These are phyloP conservation scores for Botrytis medusae DNA, from an alignment of 2,329 filamentous ascomycete genomes.

Conservation along the genomic window DNA sequence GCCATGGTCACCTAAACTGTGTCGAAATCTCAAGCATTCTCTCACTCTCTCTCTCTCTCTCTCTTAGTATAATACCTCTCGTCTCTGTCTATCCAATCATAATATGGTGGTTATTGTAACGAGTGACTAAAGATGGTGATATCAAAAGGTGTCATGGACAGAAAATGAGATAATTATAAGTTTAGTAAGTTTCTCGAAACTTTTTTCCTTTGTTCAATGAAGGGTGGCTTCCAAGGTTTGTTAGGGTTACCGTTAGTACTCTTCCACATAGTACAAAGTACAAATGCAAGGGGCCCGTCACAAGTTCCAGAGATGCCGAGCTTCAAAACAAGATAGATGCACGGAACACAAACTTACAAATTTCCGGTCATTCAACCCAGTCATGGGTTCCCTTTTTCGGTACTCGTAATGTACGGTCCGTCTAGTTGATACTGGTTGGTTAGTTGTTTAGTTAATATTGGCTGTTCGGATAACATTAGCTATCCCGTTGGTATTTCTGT, in stretches of 20 bases:
- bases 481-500: background rate
- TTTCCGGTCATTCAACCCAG: conserved; percentile 18
- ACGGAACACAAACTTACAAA: background rate
- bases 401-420: background rate
- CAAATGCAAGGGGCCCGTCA: background rate
- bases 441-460: no score
- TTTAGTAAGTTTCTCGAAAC: background rate
- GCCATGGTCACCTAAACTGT: conserved; percentile 5
- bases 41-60: background rate
- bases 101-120: background rate
- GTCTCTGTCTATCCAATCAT: conserved; percentile 4
- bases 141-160: background rate
- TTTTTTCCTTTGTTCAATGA: background rate
- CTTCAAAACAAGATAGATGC: background rate
- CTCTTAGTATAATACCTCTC: background rate
- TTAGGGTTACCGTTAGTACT: background rate
- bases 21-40: conserved; percentile 17
- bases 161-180: background rate
- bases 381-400: background rate
- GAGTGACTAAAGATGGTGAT: background rate
- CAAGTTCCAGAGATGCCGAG: background rate
- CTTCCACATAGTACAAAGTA: background rate
- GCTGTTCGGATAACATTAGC: no score
- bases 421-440: no score
- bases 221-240: background rate